phyloP scores from a whole-genome alignment of 768 basidiomycete species.

The Russula earlei region DNA sequence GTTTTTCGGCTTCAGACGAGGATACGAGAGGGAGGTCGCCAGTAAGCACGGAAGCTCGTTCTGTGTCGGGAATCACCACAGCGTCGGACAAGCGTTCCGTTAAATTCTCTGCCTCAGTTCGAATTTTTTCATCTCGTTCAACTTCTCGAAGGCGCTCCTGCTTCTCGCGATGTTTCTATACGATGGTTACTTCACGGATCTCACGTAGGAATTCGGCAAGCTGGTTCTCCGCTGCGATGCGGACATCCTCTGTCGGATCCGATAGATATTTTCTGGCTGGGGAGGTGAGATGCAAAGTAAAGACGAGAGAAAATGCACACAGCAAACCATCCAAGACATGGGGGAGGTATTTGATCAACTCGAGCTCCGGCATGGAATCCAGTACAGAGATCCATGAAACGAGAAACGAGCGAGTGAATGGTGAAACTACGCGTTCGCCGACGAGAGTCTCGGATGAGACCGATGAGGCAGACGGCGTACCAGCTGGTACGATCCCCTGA shows the following conservation, averaged over 20 bases:
- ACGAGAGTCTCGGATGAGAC: too few relatives aligned
- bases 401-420: conserved; percentile 93
- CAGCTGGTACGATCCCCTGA: too few relatives aligned
- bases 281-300: conserved; percentile 13
- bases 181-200: conserved; percentile 73
- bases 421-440: too few relatives aligned
- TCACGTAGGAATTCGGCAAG: conserved; percentile 86
- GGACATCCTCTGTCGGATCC: conserved; percentile 90
- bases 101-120: conserved; percentile 1
- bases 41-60: conserved; percentile 5
- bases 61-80: not conserved
- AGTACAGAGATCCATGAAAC: conserved; percentile 95
- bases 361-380: conserved; percentile 95
- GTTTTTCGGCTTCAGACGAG: conserved; percentile 22
- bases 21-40: conserved; percentile 24
- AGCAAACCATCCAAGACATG: conserved; percentile 90
- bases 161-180: conserved; percentile 59
- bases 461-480: too few relatives aligned
- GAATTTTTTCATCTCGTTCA: conserved; percentile 1
- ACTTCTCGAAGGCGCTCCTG: conserved; percentile 19
- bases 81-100: conserved; percentile 4
- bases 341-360: conserved; percentile 88
- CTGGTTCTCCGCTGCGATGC: conserved; percentile 81
- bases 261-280: conserved; percentile 78
- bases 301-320: conserved; percentile 36